Evolutionary conservation across 805 yeast genomes (phyloP).

Genomic region (Metschnikowia dekortorum): DNA sequence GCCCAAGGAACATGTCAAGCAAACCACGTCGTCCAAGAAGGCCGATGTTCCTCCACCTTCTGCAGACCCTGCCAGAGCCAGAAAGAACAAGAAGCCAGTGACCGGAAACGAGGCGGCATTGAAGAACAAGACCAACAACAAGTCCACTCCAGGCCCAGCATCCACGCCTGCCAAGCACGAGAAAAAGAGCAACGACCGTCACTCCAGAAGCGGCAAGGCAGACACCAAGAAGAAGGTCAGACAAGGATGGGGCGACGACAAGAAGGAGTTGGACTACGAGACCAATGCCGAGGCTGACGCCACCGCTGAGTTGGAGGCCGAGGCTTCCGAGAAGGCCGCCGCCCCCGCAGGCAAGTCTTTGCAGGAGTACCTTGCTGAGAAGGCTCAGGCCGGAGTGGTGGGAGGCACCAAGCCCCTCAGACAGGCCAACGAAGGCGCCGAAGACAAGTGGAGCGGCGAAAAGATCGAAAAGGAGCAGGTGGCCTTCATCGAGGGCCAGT

Average conservation of each 20-base stretch:
- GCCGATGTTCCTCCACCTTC: slow-evolving; percentile 75
- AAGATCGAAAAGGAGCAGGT: slow-evolving; percentile 56
- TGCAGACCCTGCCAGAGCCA: slow-evolving; percentile 77
- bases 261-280: slow-evolving; percentile 63
- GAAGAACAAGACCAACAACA: slow-evolving; percentile 60
- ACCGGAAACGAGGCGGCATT: slow-evolving; percentile 89
- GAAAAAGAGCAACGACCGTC: slow-evolving; percentile 74
- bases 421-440: slow-evolving; percentile 57
- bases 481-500: slow-evolving; percentile 53
- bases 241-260: slow-evolving; percentile 87
- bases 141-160: slow-evolving; percentile 55
- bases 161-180: slow-evolving; percentile 50
- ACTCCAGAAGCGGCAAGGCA: slow-evolving; percentile 74
- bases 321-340: slow-evolving; percentile 42
- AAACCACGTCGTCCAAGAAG: slow-evolving; percentile 82
- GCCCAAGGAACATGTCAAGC: slow-evolving; percentile 77
- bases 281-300: slow-evolving; percentile 44
- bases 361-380: slow-evolving; percentile 80
- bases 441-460: slow-evolving; percentile 52
- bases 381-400: slow-evolving; percentile 41
- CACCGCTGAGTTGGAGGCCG: slow-evolving; percentile 33
- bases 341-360: slow-evolving; percentile 62
- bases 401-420: slow-evolving; percentile 34
- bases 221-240: slow-evolving; percentile 81
- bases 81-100: slow-evolving; percentile 57